Conservation (phyloP, 257 asterid species). For the Capsicum pubescens region DNA sequence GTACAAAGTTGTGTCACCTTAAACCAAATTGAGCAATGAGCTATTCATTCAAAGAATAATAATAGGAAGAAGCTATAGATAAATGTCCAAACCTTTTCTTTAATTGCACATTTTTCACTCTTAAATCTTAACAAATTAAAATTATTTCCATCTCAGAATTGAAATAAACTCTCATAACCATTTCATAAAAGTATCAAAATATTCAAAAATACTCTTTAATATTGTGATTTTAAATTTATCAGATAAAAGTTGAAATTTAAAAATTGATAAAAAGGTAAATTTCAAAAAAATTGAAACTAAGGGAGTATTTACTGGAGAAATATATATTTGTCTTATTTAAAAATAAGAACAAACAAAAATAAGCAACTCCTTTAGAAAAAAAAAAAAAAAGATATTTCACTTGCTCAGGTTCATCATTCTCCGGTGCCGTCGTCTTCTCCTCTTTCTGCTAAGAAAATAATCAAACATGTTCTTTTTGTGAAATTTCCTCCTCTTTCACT, state of each 20-base stretch:
- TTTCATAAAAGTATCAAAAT: neutral
- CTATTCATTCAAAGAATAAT: too few species aligned
- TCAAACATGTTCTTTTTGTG: slow-evolving; percentile 19
- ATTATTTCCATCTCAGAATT: neutral
- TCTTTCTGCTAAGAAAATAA: neutral
- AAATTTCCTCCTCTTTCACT: neutral
- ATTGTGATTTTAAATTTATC: too few species aligned
- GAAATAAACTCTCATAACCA: neutral
- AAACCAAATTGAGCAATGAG: too few species aligned
- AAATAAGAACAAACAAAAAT: neutral
- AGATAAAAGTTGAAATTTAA: too few species aligned
- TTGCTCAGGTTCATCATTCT: neutral
- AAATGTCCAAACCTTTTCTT: neutral
- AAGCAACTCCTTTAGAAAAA: neutral
- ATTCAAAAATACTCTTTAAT: too few species aligned
- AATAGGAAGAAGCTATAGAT: neutral
- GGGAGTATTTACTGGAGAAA: neutral
- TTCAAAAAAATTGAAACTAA: too few species aligned
- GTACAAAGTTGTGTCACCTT: too few species aligned
- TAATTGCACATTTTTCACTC: neutral
- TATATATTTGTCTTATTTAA: neutral
- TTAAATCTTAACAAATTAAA: neutral
- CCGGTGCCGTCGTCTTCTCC: neutral
- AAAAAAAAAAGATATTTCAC: neutral
- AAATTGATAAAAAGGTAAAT: too few species aligned